Percentiles rank a stretch among this genome's conserved stretches.
Conservation (phyloP, 2,329 filamentous ascomycete genomes). For the Pseudocercospora fijiensis region DNA sequence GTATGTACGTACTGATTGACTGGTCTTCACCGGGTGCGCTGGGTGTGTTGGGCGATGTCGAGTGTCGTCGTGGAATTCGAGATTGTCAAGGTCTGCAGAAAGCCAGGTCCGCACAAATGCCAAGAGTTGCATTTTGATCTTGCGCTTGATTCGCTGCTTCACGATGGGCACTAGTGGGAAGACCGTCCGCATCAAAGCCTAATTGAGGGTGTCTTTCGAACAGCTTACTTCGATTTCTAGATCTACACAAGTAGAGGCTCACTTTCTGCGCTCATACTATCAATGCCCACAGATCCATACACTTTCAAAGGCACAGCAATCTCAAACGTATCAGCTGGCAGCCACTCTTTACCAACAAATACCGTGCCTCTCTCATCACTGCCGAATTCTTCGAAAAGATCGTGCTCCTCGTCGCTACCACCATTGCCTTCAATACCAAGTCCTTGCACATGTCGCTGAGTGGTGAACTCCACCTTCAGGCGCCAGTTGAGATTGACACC, state of each 20-base stretch:
- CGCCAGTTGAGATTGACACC: slow-evolving; percentile 87
- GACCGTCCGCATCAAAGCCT: neutral
- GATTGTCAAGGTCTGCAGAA: neutral
- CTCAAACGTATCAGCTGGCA: slow-evolving; percentile 40
- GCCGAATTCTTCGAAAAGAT: slow-evolving; percentile 38
- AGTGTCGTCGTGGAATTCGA: slow-evolving; percentile 15
- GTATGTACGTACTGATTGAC: slow-evolving; percentile 22
- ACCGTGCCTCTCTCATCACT: slow-evolving; percentile 39
- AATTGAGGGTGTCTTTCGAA: neutral
- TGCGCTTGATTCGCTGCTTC: neutral
- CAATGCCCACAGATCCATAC: slow-evolving; percentile 35
- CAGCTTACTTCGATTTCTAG: neutral
- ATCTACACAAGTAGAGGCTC: slow-evolving; percentile 27
- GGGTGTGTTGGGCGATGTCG: slow-evolving; percentile 25
- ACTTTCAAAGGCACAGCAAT: slow-evolving; percentile 40
- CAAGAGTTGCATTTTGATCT: neutral
- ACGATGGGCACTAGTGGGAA: neutral
- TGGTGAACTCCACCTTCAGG: slow-evolving; percentile 88
- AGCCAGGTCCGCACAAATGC: neutral
- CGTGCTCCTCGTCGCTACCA: slow-evolving; percentile 47
- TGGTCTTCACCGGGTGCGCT: slow-evolving; percentile 27
- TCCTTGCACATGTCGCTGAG: slow-evolving; percentile 41
- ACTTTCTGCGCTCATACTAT: slow-evolving; percentile 22
- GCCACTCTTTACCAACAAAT: slow-evolving; percentile 38
- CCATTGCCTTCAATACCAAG: slow-evolving; percentile 46